These are phyloP conservation scores for Centella asiatica DNA, from an alignment of 129 eudicot species.

Conservation along the genomic window DNA sequence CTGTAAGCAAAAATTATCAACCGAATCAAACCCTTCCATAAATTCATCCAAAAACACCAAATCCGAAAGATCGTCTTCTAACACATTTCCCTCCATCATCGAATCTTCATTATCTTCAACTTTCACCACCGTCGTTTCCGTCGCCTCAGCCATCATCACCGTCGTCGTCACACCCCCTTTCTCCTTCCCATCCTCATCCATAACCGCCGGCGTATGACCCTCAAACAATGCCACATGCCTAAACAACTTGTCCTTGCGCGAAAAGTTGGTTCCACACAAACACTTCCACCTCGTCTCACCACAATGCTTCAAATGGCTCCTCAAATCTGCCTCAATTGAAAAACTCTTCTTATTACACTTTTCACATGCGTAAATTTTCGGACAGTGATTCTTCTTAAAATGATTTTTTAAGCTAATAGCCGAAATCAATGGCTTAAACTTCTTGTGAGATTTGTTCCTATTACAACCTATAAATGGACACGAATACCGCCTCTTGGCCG, in stretches of 20 bases:
- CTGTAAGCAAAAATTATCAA: constrained; percentile 41
- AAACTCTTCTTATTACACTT: constrained; percentile 71
- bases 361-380: constrained; percentile 63
- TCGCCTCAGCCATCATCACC: too few relatives aligned
- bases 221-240: constrained; percentile 87
- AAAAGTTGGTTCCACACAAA: constrained; percentile 84
- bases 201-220: constrained; percentile 85
- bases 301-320: constrained; percentile 86
- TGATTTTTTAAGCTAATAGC: constrained; percentile 79
- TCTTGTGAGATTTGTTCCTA: constrained; percentile 55
- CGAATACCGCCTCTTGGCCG: constrained; percentile 53
- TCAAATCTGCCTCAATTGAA: constrained; percentile 78
- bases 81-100: constrained; percentile 21
- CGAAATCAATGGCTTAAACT: constrained; percentile 71
- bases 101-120: constrained; percentile 15
- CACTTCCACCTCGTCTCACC: constrained; percentile 86
- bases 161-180: too few relatives aligned
- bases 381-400: constrained; percentile 89
- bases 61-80: constrained; percentile 14
- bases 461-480: constrained; percentile 75
- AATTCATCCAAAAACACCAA: constrained; percentile 42
- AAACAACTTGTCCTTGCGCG: constrained; percentile 89
- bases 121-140: constrained; percentile 11
- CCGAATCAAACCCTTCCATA: constrained; percentile 35
- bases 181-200: constrained; percentile 29